A percentile compares a stretch with the other conserved stretches of the same genome.
Evolutionary conservation across 2,329 filamentous ascomycete genomes (phyloP).

Genomic region (Fusarium nelsonii): DNA sequence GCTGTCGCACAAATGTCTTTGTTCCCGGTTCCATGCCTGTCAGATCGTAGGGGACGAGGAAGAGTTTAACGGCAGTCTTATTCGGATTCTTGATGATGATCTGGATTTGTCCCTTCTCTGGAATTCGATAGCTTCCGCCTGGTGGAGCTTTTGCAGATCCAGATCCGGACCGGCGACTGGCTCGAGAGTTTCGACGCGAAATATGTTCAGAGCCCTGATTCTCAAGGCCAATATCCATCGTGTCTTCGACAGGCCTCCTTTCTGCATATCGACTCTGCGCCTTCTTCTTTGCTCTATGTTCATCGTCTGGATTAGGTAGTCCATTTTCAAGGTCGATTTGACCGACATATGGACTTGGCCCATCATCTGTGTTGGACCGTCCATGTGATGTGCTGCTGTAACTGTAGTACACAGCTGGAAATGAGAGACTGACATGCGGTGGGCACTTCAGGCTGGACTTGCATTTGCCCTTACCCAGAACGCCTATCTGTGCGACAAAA

Average conservation of each 20-base stretch:
- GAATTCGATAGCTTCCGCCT: constrained; percentile 93
- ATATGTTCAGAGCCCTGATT: constrained; percentile 34
- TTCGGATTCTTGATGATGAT: constrained; percentile 99
- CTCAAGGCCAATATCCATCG: constrained; percentile 38
- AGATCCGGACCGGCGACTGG: constrained; percentile 69
- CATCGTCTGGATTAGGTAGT: constrained; percentile 67
- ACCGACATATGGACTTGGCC: constrained; percentile 95
- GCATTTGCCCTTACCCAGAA: constrained; percentile 89
- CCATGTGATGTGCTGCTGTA: constrained; percentile 78
- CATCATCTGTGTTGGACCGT: constrained; percentile 77
- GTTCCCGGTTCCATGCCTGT: constrained; percentile 92
- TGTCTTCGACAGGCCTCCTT: constrained; percentile 49
- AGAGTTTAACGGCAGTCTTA: constrained; percentile 97
- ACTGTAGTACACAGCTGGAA: constrained; percentile 96
- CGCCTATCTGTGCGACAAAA: constrained; percentile 95
- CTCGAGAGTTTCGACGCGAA: constrained; percentile 52
- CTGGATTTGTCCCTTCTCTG: constrained; percentile 92
- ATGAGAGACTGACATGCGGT: constrained; percentile 88
- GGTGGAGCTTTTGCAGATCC: constrained; percentile 71
- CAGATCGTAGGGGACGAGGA: constrained; percentile 92
- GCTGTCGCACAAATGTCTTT: constrained; percentile 95
- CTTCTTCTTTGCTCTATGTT: constrained; percentile 62
- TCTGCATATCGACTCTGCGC: constrained; percentile 60
- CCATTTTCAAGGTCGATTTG: constrained; percentile 91
- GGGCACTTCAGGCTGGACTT: constrained; percentile 88